phyloP scores from a whole-genome alignment of 192 early-diverging fungal genomes.

The Endogone sp. region DNA sequence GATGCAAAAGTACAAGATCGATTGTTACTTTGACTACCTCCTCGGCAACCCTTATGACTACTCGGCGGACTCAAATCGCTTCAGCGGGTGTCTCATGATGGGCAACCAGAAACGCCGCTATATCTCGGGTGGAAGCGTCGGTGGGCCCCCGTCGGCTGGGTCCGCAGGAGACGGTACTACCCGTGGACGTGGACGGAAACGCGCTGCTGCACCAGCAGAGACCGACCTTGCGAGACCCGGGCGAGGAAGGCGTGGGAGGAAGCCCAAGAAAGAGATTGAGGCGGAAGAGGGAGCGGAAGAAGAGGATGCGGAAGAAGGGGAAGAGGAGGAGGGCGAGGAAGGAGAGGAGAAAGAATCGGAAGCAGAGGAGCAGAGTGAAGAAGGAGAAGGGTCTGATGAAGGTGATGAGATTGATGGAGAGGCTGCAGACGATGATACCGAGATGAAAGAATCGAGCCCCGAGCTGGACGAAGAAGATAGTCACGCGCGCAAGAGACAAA shows the following conservation, averaged over 20 bases:
- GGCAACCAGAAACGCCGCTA: constrained; percentile 25
- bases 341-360: neutral
- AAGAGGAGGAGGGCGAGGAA: neutral
- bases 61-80: constrained; percentile 18
- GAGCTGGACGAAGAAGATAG: constrained; percentile 5
- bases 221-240: neutral
- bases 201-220: neutral
- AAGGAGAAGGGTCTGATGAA: neutral
- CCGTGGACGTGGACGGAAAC: constrained; percentile 12
- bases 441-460: constrained; percentile 2
- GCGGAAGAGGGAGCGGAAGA: constrained; percentile 6
- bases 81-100: constrained; percentile 29
- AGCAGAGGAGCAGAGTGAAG: neutral
- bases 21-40: constrained; percentile 36
- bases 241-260: neutral
- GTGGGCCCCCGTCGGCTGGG: constrained; percentile 1
- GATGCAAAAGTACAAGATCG: constrained; percentile 39
- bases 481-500: neutral
- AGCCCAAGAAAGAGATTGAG: neutral
- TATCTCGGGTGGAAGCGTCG: constrained; percentile 1
- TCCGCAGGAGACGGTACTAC: constrained; percentile 1
- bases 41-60: constrained; percentile 26
- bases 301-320: constrained; percentile 4
- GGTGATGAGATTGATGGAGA: neutral
- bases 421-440: neutral